These are phyloP conservation scores for Ascochyta clinopodiicola DNA, from an alignment of 2,329 filamentous ascomycete species.

Conservation along the genomic window DNA sequence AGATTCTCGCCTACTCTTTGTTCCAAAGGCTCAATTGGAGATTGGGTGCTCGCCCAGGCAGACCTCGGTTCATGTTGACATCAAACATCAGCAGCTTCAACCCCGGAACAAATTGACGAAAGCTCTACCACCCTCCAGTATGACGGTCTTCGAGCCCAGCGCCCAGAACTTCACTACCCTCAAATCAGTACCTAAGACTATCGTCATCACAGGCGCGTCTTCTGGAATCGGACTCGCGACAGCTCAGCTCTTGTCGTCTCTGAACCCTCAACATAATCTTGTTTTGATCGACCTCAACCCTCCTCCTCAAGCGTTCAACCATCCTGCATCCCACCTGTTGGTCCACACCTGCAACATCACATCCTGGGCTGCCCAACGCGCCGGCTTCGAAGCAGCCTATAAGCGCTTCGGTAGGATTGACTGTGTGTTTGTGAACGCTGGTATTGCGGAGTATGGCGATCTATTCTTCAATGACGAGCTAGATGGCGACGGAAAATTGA, in stretches of 20 bases:
- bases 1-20: neutral
- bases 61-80: constrained; percentile 9
- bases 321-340: constrained; percentile 34
- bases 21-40: neutral
- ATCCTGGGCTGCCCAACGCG: constrained; percentile 54
- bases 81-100: neutral
- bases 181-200: constrained; percentile 37
- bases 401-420: constrained; percentile 54
- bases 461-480: constrained; percentile 58
- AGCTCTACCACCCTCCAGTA: constrained; percentile 4
- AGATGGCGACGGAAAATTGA: constrained; percentile 51
- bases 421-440: constrained; percentile 58
- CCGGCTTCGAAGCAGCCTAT: constrained; percentile 52
- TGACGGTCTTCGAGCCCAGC: constrained; percentile 37
- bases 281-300: constrained; percentile 50
- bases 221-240: constrained; percentile 53
- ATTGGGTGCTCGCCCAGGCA: neutral
- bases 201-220: constrained; percentile 51
- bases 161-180: constrained; percentile 25
- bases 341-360: constrained; percentile 55
- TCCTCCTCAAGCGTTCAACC: constrained; percentile 44
- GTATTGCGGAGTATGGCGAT: constrained; percentile 56
- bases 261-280: constrained; percentile 51
- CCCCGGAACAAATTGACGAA: neutral
- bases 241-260: constrained; percentile 46